A percentile compares a stretch with the other conserved stretches of the same genome.
phyloP scores from a whole-genome alignment of 2,329 filamentous ascomycete species.

The Neopestalotiopsis rosae region DNA sequence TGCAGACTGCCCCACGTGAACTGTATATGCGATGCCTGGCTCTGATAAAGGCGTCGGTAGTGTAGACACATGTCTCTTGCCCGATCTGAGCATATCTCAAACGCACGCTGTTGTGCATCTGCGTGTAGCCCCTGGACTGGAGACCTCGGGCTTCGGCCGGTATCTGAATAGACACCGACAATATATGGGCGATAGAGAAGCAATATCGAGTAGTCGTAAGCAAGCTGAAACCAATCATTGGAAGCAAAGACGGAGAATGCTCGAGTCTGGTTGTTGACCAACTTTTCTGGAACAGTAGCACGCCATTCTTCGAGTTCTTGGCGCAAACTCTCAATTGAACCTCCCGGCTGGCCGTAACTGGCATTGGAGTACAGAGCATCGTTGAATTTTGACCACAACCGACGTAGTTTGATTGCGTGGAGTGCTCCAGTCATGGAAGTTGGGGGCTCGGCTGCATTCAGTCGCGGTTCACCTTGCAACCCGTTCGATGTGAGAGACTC shows the following conservation, averaged over 20 bases:
- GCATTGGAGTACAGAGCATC: slow-evolving; percentile 29
- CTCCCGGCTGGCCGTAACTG: slow-evolving; percentile 16
- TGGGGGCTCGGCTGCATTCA: slow-evolving; percentile 21
- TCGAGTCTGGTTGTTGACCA: slow-evolving; percentile 13
- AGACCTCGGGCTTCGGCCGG: neutral
- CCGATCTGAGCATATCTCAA: slow-evolving; percentile 24
- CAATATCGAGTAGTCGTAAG: neutral
- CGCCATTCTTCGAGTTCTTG: slow-evolving; percentile 35
- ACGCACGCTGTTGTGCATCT: slow-evolving; percentile 17
- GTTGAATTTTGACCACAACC: slow-evolving; percentile 35
- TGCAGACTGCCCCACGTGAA: slow-evolving; percentile 22
- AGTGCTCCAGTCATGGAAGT: slow-evolving; percentile 37
- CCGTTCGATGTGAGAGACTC: slow-evolving; percentile 30
- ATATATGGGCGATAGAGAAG: slow-evolving; percentile 27
- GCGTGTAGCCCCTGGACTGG: neutral
- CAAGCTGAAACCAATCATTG: slow-evolving; percentile 20
- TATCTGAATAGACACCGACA: neutral
- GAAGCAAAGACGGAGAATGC: slow-evolving; percentile 28
- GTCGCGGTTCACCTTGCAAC: slow-evolving; percentile 26
- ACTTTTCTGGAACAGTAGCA: slow-evolving; percentile 25
- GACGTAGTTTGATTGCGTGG: slow-evolving; percentile 35
- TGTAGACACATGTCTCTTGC: slow-evolving; percentile 10
- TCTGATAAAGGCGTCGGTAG: slow-evolving; percentile 25
- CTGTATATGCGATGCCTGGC: slow-evolving; percentile 18
- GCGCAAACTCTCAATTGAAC: slow-evolving; percentile 26